phyloP scores from a whole-genome alignment of 2,329 filamentous ascomycete genomes.

The Neurospora crassa region DNA sequence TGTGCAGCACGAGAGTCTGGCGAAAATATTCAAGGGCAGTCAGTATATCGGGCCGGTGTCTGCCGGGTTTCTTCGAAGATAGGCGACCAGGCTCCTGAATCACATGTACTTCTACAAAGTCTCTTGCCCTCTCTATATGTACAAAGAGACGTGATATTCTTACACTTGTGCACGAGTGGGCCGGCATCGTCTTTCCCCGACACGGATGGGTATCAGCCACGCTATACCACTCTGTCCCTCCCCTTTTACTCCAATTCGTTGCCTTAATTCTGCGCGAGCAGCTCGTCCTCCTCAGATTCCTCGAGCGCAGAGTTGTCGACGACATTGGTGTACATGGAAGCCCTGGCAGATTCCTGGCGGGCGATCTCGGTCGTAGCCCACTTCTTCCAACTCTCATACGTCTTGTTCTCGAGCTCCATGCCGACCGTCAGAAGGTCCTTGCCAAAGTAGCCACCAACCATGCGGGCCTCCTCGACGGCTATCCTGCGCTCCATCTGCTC shows the following conservation, averaged over 20 bases:
- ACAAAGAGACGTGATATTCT: background rate
- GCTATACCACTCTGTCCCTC: background rate
- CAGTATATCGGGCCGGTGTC: conserved; percentile 19
- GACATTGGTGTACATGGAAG: conserved; percentile 34
- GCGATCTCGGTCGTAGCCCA: conserved; percentile 54
- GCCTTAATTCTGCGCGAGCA: background rate
- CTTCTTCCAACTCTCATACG: conserved; percentile 75
- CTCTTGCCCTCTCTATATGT: background rate
- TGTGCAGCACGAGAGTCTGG: conserved; percentile 69
- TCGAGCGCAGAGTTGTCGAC: conserved; percentile 24
- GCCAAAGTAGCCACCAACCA: conserved; percentile 83
- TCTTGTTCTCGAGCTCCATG: conserved; percentile 70
- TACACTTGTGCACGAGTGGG: background rate
- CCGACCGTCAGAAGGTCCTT: conserved; percentile 64
- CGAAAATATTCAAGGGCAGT: conserved; percentile 30
- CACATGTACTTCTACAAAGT: background rate
- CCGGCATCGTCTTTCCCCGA: background rate
- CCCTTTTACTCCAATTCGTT: background rate
- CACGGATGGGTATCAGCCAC: background rate
- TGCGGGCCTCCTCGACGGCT: conserved; percentile 76
- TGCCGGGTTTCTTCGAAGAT: conserved; percentile 1
- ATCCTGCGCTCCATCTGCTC: conserved; percentile 77
- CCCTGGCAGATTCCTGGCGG: conserved; percentile 29
- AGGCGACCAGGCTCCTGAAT: background rate
- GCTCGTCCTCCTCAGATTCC: background rate